A percentile compares a stretch with the other conserved stretches of the same genome.
Evolutionary conservation across 2,329 filamentous ascomycete genomes (phyloP).

Genomic region (Fonsecaea pedrosoi): DNA sequence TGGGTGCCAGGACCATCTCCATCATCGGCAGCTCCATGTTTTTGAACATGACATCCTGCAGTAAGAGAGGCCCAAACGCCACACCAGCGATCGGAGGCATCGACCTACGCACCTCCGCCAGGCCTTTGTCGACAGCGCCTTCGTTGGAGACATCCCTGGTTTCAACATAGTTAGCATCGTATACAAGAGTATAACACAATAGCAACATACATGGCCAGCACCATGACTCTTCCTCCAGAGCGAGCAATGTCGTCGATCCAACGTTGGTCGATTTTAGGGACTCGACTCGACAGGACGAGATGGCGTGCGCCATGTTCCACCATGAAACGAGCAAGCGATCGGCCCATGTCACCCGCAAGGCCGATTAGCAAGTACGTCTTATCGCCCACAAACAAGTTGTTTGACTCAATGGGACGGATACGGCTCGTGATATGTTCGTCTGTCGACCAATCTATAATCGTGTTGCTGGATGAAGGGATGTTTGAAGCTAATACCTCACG

Average conservation of each 20-base stretch:
- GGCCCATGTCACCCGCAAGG: conserved; percentile 44
- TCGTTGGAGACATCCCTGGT: conserved; percentile 1
- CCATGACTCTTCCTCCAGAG: conserved; percentile 11
- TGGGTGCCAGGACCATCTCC: conserved; percentile 46
- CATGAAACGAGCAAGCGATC: conserved; percentile 41
- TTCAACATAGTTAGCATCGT: not conserved
- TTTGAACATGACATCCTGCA: conserved; percentile 32
- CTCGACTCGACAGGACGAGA: conserved; percentile 38
- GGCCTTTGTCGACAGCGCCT: not conserved
- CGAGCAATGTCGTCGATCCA: conserved; percentile 15
- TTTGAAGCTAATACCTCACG: not conserved
- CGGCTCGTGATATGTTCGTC: conserved; percentile 18
- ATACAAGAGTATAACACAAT: not conserved
- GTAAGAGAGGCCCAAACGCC: not conserved
- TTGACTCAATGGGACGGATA: conserved; percentile 6
- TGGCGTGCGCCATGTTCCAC: conserved; percentile 41
- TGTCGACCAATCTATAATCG: not conserved
- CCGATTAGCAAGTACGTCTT: conserved; percentile 50
- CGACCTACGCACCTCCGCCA: not conserved
- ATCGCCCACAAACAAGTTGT: conserved; percentile 6
- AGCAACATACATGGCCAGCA: conserved; percentile 1
- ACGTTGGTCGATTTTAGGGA: conserved; percentile 12
- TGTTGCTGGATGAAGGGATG: not conserved
- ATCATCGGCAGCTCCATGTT: conserved; percentile 46
- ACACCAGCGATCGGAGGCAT: conserved; percentile 7